A percentile compares a stretch with the other conserved stretches of the same genome.
These are phyloP conservation scores for Bruguiera sexangula DNA, from an alignment of 345 rosid species.

Conservation along the genomic window DNA sequence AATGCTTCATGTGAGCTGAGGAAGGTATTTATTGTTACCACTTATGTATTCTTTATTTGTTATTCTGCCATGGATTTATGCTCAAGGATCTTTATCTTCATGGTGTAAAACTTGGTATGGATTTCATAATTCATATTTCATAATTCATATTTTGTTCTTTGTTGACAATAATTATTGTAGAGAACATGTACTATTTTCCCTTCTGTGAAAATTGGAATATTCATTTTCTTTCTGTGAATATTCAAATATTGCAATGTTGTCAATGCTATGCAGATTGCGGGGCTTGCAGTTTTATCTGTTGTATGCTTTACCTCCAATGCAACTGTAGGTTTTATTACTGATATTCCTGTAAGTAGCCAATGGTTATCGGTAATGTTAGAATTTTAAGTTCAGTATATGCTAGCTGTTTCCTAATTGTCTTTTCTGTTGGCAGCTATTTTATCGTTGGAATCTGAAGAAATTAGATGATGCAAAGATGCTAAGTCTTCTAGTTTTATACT, in stretches of 20 bases:
- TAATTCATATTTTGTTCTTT: not conserved
- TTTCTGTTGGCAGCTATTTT: constrained; percentile 8
- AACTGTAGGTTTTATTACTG: constrained; percentile 28
- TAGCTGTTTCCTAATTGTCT: too few species aligned
- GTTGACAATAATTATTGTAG: not conserved
- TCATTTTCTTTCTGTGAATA: not conserved
- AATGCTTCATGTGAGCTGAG: constrained; percentile 36
- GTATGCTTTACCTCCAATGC: constrained; percentile 38
- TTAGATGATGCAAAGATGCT: constrained; percentile 16
- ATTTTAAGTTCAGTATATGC: not conserved
- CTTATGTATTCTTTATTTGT: not conserved
- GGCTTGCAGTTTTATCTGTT: constrained; percentile 35
- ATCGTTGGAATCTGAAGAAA: constrained; percentile 27
- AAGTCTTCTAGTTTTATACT: constrained; percentile 29
- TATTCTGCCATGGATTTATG: not conserved
- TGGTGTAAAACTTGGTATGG: not conserved
- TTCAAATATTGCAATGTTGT: not conserved
- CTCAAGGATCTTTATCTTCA: not conserved
- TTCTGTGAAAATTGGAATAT: not conserved
- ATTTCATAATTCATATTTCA: not conserved
- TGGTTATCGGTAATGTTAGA: not conserved
- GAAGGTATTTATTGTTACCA: constrained; percentile 27
- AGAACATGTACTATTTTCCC: not conserved
- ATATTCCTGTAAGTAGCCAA: constrained; percentile 33
- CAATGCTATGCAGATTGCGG: constrained; percentile 33